Percentiles rank a stretch among this genome's conserved stretches.
Evolutionary conservation across 2,329 filamentous ascomycete species (phyloP).

Genomic region (Hypoxylon sp.): DNA sequence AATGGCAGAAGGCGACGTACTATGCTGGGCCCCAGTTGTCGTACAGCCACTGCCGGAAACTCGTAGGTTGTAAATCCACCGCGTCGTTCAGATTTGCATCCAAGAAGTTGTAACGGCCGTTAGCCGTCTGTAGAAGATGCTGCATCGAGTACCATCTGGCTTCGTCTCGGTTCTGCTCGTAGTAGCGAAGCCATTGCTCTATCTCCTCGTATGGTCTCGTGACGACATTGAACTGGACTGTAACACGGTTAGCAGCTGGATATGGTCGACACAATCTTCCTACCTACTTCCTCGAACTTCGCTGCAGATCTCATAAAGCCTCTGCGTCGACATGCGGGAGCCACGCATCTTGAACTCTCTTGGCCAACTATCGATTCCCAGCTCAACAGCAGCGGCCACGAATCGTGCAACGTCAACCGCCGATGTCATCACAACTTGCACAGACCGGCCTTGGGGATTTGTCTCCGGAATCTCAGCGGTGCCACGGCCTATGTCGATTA

Average conservation of each 20-base stretch:
- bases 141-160: conserved; percentile 66
- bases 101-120: conserved; percentile 74
- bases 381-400: conserved; percentile 74
- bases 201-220: conserved; percentile 56
- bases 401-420: conserved; percentile 77
- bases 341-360: conserved; percentile 75
- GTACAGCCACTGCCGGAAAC: conserved; percentile 67
- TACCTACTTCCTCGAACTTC: conserved; percentile 62
- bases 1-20: conserved; percentile 11
- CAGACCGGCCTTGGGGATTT: conserved; percentile 61
- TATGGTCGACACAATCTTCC: conserved; percentile 4
- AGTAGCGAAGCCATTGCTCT: conserved; percentile 55
- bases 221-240: conserved; percentile 49
- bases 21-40: conserved; percentile 56
- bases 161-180: conserved; percentile 61
- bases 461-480: conserved; percentile 70
- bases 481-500: conserved; percentile 70
- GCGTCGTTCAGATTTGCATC: conserved; percentile 69
- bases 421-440: conserved; percentile 75
- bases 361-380: conserved; percentile 72
- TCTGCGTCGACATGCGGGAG: conserved; percentile 70
- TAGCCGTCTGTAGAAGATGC: conserved; percentile 74
- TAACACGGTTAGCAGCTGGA: conserved; percentile 25
- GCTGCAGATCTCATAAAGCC: conserved; percentile 66
- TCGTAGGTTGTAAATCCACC: conserved; percentile 60